Percentiles rank a stretch among this genome's conserved stretches.
phyloP scores from a whole-genome alignment of 371 early-diverging fungal genomes.

The Mycotypha africana region DNA sequence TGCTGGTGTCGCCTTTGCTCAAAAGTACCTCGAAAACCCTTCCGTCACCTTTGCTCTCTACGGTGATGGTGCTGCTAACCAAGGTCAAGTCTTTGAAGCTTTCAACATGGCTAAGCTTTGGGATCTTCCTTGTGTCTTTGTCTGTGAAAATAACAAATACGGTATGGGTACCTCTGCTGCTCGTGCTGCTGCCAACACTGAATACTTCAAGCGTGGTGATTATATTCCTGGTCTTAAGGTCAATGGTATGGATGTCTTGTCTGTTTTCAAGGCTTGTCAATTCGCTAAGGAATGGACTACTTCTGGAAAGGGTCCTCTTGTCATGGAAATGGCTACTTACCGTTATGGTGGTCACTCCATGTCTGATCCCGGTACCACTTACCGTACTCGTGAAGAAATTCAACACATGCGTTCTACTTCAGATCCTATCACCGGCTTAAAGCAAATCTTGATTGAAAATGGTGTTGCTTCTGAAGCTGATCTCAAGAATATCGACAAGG shows the following conservation, averaged over 20 bases:
- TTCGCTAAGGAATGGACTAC: conserved; percentile 86
- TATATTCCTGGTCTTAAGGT: conserved; percentile 94
- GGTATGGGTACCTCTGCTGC: conserved; percentile 98
- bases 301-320: conserved; percentile 89
- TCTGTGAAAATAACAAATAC: conserved; percentile 99
- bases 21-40: conserved; percentile 83
- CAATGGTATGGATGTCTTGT: conserved; percentile 95
- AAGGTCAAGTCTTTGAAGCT: conserved; percentile 99
- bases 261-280: conserved; percentile 82
- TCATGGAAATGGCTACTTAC: conserved; percentile 97
- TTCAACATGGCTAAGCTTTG: conserved; percentile 99
- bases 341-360: conserved; percentile 99
- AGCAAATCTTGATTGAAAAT: conserved; percentile 70
- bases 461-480: conserved; percentile 79
- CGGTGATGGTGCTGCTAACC: conserved; percentile 99
- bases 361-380: conserved; percentile 99
- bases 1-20: conserved; percentile 95
- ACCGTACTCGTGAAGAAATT: conserved; percentile 97
- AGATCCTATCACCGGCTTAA: conserved; percentile 91
- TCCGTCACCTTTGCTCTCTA: conserved; percentile 90
- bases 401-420: conserved; percentile 93
- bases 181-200: conserved; percentile 89
- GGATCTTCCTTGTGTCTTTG: conserved; percentile 95
- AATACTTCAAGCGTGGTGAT: conserved; percentile 95
- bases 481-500: conserved; percentile 91